Evolutionary conservation across 257 asterid genomes (phyloP).

Genomic region (Petunia secreta): DNA sequence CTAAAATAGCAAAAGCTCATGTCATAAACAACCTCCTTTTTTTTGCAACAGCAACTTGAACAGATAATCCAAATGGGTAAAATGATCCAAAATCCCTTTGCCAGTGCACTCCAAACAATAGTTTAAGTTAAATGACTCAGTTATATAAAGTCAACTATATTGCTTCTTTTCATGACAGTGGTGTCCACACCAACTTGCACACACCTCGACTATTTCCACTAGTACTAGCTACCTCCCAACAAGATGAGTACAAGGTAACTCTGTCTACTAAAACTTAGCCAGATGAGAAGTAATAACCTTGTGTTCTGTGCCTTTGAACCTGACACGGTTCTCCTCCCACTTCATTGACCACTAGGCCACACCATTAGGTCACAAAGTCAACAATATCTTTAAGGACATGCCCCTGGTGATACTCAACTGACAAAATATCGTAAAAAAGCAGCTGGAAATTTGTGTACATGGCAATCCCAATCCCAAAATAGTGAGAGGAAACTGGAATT

Average conservation of each 20-base stretch:
- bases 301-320: no score
- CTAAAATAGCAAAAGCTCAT: background rate
- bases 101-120: background rate
- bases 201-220: no score
- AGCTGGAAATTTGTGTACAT: background rate
- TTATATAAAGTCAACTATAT: constrained; percentile 4
- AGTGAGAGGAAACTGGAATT: constrained; percentile 2
- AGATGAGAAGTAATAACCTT: no score
- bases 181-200: no score
- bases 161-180: no score
- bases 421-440: background rate
- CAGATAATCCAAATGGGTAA: background rate
- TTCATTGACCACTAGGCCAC: no score
- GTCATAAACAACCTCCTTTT: background rate
- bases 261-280: no score
- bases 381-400: background rate
- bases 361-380: background rate
- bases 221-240: no score
- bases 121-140: constrained; percentile 1
- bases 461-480: background rate
- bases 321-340: no score
- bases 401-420: background rate
- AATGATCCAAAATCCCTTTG: constrained; percentile 6
- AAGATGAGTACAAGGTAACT: no score
- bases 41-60: background rate